Evolutionary conservation across 2,329 filamentous ascomycete genomes (phyloP), one percentile per base, ranked within the genome.

Genomic region (Beauveria rudraprayagi): DNA sequence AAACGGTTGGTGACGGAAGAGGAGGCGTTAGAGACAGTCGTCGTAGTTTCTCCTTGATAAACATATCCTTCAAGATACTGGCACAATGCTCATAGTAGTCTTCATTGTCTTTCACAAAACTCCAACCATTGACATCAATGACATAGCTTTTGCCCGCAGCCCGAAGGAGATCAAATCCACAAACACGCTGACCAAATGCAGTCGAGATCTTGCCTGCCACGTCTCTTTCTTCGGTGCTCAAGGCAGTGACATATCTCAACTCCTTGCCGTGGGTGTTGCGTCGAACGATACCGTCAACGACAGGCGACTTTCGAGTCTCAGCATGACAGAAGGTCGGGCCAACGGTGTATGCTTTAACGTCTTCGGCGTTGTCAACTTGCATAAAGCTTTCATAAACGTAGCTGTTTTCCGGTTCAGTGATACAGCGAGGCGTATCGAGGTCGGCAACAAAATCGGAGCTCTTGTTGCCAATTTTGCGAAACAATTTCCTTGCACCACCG

Each of bases 101-200:
- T 64, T 97, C 93, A 69, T 99, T 99, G 73, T 99, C 95, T 73
- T 99, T 99, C 73, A 99, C 94, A 69, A 99, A 99, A 71, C 93
- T 97, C 95, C 95, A 99, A 14, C 94, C 94, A 72, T 99, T 99
- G 67, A 99, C 94, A 69, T 99, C 94, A 66, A 99, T 99, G 54
- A 99, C 94, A 75, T 91, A 99, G 72, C 93, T 97, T 72, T 91
- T 91, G 17, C 92, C 91, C 55, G 86, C 87, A 14, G 92, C 91
- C 30, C 95, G 87, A 61, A 99, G 80, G 63, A 99, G 81, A 72
- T 99, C 94, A 69, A 99, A 99, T 0, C 94, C 94, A 71, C 94
- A 99, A 3, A 99, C 92, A 60, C 91, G 83, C 73, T 99, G 94
- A 0, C 93, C 94, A 73, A 99, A 99, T 0, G 91, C 89, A 50